phyloP scores from a whole-genome alignment of 2,329 filamentous ascomycete species.

The Xylaria multiplex region DNA sequence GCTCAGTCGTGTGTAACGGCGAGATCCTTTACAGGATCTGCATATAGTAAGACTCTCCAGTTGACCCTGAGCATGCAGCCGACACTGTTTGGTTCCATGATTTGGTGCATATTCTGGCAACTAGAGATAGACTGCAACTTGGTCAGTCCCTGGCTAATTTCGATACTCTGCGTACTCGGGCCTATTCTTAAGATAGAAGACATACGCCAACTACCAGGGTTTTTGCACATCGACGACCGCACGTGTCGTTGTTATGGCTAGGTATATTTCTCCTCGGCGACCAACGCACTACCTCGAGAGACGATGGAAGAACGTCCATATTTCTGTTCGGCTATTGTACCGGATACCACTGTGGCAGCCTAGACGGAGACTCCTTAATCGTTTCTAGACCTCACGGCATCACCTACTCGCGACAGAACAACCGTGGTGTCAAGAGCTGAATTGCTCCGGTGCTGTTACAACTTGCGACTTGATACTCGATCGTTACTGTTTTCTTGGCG shows the following conservation, averaged over 20 bases:
- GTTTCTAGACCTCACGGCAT: too few species aligned
- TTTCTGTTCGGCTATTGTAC: too few species aligned
- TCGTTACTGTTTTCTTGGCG: too few species aligned
- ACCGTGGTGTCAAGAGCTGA: too few species aligned
- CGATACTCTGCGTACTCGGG: slow-evolving; percentile 11
- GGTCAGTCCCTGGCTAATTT: slow-evolving; percentile 15
- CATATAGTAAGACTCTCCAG: slow-evolving; percentile 14
- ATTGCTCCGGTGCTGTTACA: too few species aligned
- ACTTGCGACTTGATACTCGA: too few species aligned
- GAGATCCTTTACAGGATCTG: slow-evolving; percentile 17
- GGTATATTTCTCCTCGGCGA: too few species aligned
- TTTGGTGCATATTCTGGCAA: slow-evolving; percentile 20
- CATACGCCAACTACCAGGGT: slow-evolving; percentile 14
- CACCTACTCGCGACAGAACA: too few species aligned
- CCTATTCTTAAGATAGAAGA: slow-evolving; percentile 18
- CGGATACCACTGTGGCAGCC: too few species aligned
- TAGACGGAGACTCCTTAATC: too few species aligned
- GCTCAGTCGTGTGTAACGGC: slow-evolving; percentile 14
- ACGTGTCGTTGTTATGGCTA: background rate
- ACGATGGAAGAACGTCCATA: too few species aligned
- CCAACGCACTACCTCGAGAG: too few species aligned
- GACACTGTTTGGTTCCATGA: slow-evolving; percentile 8
- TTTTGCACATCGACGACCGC: slow-evolving; percentile 16
- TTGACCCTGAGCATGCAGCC: slow-evolving; percentile 17
- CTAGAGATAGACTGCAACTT: slow-evolving; percentile 13